phyloP scores from a whole-genome alignment of 148 eudicot genomes.

The Nepenthes gracilis region DNA sequence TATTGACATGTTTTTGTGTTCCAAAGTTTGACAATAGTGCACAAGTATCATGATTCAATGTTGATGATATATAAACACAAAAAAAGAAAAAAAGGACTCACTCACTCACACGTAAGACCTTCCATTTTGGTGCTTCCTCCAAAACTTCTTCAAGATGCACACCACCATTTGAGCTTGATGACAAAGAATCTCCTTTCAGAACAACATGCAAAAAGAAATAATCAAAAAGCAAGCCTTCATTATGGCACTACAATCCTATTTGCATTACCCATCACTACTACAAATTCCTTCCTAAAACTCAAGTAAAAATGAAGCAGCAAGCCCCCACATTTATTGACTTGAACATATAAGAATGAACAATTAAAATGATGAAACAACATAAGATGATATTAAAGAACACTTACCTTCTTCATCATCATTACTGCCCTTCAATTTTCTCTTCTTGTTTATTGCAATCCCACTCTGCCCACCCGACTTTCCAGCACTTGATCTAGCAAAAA shows the following conservation, averaged over 20 bases:
- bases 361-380: neutral
- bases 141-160: constrained; percentile 65
- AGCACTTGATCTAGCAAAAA: constrained; percentile 41
- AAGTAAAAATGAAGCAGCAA: no score
- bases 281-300: no score
- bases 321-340: no score
- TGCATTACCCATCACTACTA: no score
- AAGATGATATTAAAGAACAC: neutral
- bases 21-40: neutral
- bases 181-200: constrained; percentile 17
- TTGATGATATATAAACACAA: neutral
- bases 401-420: constrained; percentile 42
- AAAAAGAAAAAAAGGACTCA: constrained; percentile 30
- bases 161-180: constrained; percentile 27
- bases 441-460: constrained; percentile 29
- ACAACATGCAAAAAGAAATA: constrained; percentile 6
- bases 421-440: constrained; percentile 49
- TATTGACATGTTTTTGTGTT: neutral
- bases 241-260: no score
- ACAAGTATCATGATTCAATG: neutral
- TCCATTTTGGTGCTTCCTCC: constrained; percentile 98
- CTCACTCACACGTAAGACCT: constrained; percentile 99
- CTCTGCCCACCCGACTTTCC: constrained; percentile 29
- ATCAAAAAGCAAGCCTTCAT: neutral
- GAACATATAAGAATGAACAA: no score